Conservation (phyloP, 331 rosid species). For the Prunus yedoensis region DNA sequence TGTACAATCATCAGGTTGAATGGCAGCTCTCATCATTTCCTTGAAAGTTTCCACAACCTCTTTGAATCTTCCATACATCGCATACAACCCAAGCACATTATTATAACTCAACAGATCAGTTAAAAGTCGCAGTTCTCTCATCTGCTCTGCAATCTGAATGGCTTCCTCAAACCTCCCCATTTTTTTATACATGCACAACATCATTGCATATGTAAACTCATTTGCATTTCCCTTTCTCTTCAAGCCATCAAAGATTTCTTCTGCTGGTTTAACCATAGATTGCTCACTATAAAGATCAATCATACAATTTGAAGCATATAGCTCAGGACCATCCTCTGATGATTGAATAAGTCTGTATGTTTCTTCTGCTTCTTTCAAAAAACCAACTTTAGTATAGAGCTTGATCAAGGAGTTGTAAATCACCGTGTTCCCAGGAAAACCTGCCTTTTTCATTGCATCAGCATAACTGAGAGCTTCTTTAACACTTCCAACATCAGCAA, state of each 20-base stretch:
- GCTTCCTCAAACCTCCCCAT: conserved; percentile 67
- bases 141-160: conserved; percentile 59
- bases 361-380: conserved; percentile 72
- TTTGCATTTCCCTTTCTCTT: conserved; percentile 62
- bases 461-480: conserved; percentile 62
- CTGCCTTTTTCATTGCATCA: conserved; percentile 61
- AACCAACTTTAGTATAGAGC: conserved; percentile 73
- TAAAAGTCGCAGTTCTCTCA: conserved; percentile 55
- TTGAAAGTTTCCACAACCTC: conserved; percentile 56
- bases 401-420: conserved; percentile 78
- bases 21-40: conserved; percentile 50
- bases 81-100: conserved; percentile 65
- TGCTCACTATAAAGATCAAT: conserved; percentile 70
- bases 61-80: conserved; percentile 66
- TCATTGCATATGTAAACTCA: conserved; percentile 79
- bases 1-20: conserved; percentile 57
- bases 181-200: conserved; percentile 79
- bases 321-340: conserved; percentile 57
- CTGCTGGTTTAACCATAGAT: conserved; percentile 70
- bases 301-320: conserved; percentile 85
- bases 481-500: conserved; percentile 65
- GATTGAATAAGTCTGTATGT: conserved; percentile 58
- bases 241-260: conserved; percentile 60
- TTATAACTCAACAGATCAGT: conserved; percentile 72
- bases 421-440: conserved; percentile 64